Base-by-base conservation (phyloP, 306 rosid species). In the Glycine tomentella region DNA sequence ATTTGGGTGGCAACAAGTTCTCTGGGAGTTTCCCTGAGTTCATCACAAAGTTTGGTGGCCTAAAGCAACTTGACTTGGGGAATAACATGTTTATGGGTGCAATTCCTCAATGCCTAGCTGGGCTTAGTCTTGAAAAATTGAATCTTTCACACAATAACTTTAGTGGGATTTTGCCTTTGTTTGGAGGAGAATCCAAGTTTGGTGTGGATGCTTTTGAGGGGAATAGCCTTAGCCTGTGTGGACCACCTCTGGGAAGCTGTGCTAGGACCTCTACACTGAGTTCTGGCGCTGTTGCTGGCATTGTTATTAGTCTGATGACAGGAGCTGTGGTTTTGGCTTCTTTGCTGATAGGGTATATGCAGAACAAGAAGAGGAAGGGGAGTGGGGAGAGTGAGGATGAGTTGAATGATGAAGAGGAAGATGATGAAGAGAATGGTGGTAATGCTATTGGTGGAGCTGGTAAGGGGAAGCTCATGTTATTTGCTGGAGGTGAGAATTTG, bases 231-330 rank as follows among this genome's bases (percentile, higher is more conserved):
- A 83, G 72, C 75, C 89, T 96, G 71, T 96, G 99, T 87, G 99
- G 99, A 13, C 78, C 82, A 53, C 99, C 99, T 67, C 87, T 96
- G 91, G 77, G 33, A 81, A 90, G 91, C 38, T 96, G 99, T 76
- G 65, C 76, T 48, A 85, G 81, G 40, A 82, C 69, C 69, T 81
- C 97, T 58, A 72, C 93, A 49, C 76, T 93, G 86, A 93, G 97
- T 69, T 89, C 99, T 8, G 99, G 99, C 31, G 97, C 99, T 6
- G 91, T 96, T 83, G 99, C 99, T 9, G 98, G 97, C 6, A 87
- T 96, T 72, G 98, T 96, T 75, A 96, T 96, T 14, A 91, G 98
- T 65, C 77, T 96, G 40, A 90, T 96, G 97, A 62, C 98, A 42
- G 98, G 94, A 56, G 91, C 92, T 38, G 98, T 96, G 75, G 93